Evolutionary conservation across 306 rosid species (phyloP).

Genomic region (Lablab purpureus): DNA sequence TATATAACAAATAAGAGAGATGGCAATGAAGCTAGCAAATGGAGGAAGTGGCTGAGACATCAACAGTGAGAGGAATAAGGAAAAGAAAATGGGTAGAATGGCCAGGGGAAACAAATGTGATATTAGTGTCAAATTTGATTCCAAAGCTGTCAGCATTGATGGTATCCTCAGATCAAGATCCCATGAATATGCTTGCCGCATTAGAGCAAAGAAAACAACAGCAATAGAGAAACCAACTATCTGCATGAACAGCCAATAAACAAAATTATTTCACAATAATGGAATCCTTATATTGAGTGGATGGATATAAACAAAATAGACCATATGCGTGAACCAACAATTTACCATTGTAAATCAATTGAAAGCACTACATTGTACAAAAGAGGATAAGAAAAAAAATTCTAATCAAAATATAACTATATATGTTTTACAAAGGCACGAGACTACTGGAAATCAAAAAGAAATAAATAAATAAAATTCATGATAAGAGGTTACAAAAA

Average conservation of each 20-base stretch:
- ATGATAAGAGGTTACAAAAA: constrained; percentile 24
- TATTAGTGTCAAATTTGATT: constrained; percentile 79
- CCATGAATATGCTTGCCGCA: constrained; percentile 92
- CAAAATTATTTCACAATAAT: constrained; percentile 36
- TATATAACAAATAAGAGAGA: constrained; percentile 82
- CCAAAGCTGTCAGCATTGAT: constrained; percentile 77
- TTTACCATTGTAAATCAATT: constrained; percentile 1
- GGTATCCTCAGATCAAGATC: constrained; percentile 81
- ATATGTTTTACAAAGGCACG: constrained; percentile 24
- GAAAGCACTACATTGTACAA: constrained; percentile 16
- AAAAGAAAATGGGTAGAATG: constrained; percentile 73
- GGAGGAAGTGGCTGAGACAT: constrained; percentile 79
- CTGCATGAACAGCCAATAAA: constrained; percentile 67
- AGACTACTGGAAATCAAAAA: neutral
- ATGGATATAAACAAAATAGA: constrained; percentile 29
- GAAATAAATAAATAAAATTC: constrained; percentile 29
- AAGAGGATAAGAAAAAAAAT: constrained; percentile 17
- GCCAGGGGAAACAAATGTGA: constrained; percentile 68
- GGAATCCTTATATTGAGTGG: constrained; percentile 38
- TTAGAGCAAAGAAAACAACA: constrained; percentile 78
- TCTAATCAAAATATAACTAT: constrained; percentile 22
- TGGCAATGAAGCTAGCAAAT: constrained; percentile 66
- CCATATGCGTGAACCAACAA: constrained; percentile 31
- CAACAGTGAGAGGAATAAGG: constrained; percentile 64
- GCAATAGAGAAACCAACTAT: constrained; percentile 84